A percentile compares a stretch with the other conserved stretches of the same genome.
phyloP scores from a whole-genome alignment of 2,329 filamentous ascomycete species.

The Sclerotinia nivalis region DNA sequence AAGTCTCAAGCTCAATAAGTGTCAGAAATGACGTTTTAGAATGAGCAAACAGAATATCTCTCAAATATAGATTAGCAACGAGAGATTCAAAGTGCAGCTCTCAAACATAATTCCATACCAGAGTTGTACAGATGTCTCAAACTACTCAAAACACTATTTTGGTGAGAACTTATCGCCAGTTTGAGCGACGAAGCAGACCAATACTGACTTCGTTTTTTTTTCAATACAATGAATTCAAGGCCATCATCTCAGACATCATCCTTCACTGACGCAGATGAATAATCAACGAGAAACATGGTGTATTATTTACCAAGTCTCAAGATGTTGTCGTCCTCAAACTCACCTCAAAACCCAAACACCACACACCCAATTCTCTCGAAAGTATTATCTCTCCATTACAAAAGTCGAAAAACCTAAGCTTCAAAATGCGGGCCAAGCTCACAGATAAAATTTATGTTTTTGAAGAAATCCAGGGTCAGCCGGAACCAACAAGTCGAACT shows the following conservation, averaged over 20 bases:
- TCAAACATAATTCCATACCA: background rate
- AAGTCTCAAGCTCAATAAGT: background rate
- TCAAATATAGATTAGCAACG: background rate
- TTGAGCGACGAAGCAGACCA: background rate
- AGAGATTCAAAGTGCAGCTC: no score
- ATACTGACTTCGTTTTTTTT: background rate
- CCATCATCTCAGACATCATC: background rate
- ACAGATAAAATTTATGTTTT: slow-evolving; percentile 10
- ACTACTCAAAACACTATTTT: background rate
- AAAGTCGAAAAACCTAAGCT: background rate
- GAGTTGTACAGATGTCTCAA: background rate
- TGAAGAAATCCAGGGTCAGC: background rate
- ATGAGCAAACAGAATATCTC: background rate
- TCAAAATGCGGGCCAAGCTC: background rate
- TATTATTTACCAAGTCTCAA: background rate
- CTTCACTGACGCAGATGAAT: background rate
- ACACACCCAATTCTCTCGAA: background rate
- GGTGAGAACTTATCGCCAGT: background rate
- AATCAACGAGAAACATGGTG: background rate
- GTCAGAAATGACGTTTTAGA: background rate
- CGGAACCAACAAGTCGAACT: background rate
- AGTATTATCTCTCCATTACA: background rate
- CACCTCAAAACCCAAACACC: background rate
- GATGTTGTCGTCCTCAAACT: background rate
- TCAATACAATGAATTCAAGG: background rate